These are phyloP conservation scores for Aureobasidium sp. DNA, from an alignment of 2,329 filamentous ascomycete species.

Conservation along the genomic window DNA sequence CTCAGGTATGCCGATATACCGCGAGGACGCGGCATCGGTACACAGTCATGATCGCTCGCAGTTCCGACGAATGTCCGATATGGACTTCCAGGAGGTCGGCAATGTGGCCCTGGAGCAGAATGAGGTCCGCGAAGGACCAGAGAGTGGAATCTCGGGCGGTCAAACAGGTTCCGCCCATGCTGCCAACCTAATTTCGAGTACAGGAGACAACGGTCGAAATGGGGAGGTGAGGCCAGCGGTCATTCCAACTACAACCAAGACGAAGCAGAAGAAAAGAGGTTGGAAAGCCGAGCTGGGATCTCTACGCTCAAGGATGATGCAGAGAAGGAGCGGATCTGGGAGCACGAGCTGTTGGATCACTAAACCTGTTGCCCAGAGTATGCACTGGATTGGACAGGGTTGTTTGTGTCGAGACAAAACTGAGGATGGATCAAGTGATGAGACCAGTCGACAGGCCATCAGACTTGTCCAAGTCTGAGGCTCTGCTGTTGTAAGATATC, in stretches of 20 bases:
- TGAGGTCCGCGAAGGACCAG: no score
- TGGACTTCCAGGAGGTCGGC: neutral
- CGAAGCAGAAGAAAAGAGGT: neutral
- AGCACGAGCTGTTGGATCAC: neutral
- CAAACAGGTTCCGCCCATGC: neutral
- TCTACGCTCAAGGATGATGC: neutral
- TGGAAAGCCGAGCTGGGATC: neutral
- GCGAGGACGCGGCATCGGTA: slow-evolving; percentile 21
- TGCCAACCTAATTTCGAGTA: neutral
- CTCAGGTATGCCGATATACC: slow-evolving; percentile 23
- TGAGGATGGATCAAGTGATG: neutral
- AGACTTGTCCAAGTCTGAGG: neutral
- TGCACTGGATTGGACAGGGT: neutral
- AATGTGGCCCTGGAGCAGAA: neutral
- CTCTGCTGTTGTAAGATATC: neutral
- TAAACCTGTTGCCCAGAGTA: neutral
- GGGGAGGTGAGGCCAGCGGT: no score
- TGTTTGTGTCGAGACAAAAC: slow-evolving; percentile 1
- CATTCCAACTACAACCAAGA: neutral
- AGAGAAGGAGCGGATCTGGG: neutral
- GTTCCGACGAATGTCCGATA: neutral
- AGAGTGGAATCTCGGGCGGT: neutral
- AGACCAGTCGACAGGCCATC: neutral
- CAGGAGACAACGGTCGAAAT: neutral
- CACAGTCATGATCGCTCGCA: slow-evolving; percentile 9